phyloP scores from a whole-genome alignment of 805 yeast species.

The Yamadazyma insecticola region DNA sequence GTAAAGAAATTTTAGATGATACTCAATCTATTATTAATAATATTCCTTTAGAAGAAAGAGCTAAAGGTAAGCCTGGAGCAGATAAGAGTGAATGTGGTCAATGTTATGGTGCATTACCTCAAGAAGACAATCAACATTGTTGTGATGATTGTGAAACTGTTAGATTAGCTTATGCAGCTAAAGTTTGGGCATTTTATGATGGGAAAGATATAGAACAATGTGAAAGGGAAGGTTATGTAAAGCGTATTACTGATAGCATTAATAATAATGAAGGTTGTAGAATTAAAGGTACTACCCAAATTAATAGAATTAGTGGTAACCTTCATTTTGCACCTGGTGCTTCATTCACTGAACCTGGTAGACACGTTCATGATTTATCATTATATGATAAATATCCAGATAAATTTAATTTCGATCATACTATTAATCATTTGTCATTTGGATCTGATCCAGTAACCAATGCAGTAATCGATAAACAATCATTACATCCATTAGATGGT shows the following conservation, averaged over 20 bases:
- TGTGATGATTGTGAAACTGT: slow-evolving; percentile 87
- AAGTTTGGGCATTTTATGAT: slow-evolving; percentile 86
- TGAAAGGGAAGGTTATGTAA: slow-evolving; percentile 81
- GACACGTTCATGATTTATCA: slow-evolving; percentile 83
- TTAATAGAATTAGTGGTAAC: slow-evolving; percentile 85
- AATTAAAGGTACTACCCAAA: slow-evolving; percentile 68
- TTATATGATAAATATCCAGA: slow-evolving; percentile 53
- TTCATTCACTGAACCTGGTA: slow-evolving; percentile 51
- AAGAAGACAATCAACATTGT: slow-evolving; percentile 51
- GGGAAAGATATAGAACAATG: slow-evolving; percentile 87
- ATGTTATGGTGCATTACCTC: slow-evolving; percentile 81
- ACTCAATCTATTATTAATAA: slow-evolving; percentile 19
- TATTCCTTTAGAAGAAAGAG: slow-evolving; percentile 22
- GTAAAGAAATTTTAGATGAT: slow-evolving; percentile 36
- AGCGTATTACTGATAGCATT: slow-evolving; percentile 51
- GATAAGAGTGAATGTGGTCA: slow-evolving; percentile 65
- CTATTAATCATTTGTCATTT: slow-evolving; percentile 75
- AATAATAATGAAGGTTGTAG: slow-evolving; percentile 76
- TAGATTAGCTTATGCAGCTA: slow-evolving; percentile 67
- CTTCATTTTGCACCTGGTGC: slow-evolving; percentile 96
- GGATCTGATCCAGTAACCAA: slow-evolving; percentile 53
- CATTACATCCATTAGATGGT: slow-evolving; percentile 69
- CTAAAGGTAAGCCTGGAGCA: slow-evolving; percentile 27
- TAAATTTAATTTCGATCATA: slow-evolving; percentile 72
- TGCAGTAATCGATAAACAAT: slow-evolving; percentile 15